Conservation (phyloP, 2,329 filamentous ascomycete species). For the Alternaria triticimaculans region DNA sequence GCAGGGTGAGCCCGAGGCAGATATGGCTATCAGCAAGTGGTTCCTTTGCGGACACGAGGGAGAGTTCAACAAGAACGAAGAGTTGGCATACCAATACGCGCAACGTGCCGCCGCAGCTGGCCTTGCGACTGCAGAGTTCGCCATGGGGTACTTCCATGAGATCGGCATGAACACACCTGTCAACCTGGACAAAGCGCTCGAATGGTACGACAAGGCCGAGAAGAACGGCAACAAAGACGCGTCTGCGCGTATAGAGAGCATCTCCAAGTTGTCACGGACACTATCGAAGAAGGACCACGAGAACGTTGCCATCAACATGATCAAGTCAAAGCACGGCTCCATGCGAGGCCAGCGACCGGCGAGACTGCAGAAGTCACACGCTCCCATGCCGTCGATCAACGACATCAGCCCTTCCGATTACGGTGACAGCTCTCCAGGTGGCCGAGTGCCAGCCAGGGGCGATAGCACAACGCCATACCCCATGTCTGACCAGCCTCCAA, state of each 20-base stretch:
- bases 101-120: constrained; percentile 82
- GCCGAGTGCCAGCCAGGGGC: constrained; percentile 38
- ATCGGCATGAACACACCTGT: constrained; percentile 92
- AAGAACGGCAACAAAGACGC: constrained; percentile 94
- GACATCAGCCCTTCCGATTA: constrained; percentile 49
- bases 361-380: constrained; percentile 49
- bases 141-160: constrained; percentile 96
- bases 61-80: constrained; percentile 93
- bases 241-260: constrained; percentile 77
- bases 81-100: constrained; percentile 89
- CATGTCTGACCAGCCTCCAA: constrained; percentile 51
- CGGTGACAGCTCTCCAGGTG: constrained; percentile 32
- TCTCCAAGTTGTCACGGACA: constrained; percentile 76
- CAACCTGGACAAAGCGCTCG: constrained; percentile 79
- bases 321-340: constrained; percentile 67
- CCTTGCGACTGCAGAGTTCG: constrained; percentile 90
- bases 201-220: constrained; percentile 90
- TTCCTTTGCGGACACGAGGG: constrained; percentile 95
- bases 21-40: constrained; percentile 97
- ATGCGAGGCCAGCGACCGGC: constrained; percentile 57
- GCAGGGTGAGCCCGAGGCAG: constrained; percentile 91
- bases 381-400: constrained; percentile 48
- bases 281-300: constrained; percentile 93
- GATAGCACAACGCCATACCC: constrained; percentile 53
- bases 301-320: constrained; percentile 84